Conservation (phyloP, 306 rosid genomes). For the Quercus alba region DNA sequence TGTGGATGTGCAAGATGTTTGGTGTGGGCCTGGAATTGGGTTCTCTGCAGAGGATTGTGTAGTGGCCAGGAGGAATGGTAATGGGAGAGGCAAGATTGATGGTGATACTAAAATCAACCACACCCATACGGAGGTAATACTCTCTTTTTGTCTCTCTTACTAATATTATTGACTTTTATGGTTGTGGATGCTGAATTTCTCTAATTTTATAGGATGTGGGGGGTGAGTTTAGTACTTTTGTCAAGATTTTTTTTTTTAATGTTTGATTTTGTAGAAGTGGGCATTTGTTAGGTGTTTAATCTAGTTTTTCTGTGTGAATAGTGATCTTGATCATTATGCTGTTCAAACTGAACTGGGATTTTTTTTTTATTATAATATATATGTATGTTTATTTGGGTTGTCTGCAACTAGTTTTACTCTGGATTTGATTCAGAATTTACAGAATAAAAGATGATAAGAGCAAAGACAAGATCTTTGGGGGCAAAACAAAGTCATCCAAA, state of each 20-base stretch:
- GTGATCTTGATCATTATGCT: background rate
- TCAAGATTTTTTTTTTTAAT: background rate
- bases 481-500: background rate
- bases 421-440: background rate
- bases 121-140: conserved; percentile 58
- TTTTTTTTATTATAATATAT: background rate
- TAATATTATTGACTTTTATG: background rate
- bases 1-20: conserved; percentile 83
- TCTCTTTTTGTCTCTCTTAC: background rate
- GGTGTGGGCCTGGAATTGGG: conserved; percentile 98
- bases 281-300: background rate
- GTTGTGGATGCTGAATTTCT: conserved; percentile 6
- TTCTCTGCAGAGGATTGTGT: conserved; percentile 77
- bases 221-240: too few relatives aligned
- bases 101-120: conserved; percentile 33
- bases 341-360: background rate
- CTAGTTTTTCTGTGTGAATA: background rate
- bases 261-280: background rate
- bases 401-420: background rate
- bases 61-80: conserved; percentile 61
- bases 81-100: conserved; percentile 77
- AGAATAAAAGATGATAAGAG: background rate
- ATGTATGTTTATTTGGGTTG: background rate
- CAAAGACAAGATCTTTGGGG: background rate
- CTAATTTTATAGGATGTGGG: background rate